These are phyloP conservation scores for Coemansia sp. DNA, from an alignment of 192 early-diverging fungal genomes.

Conservation along the genomic window DNA sequence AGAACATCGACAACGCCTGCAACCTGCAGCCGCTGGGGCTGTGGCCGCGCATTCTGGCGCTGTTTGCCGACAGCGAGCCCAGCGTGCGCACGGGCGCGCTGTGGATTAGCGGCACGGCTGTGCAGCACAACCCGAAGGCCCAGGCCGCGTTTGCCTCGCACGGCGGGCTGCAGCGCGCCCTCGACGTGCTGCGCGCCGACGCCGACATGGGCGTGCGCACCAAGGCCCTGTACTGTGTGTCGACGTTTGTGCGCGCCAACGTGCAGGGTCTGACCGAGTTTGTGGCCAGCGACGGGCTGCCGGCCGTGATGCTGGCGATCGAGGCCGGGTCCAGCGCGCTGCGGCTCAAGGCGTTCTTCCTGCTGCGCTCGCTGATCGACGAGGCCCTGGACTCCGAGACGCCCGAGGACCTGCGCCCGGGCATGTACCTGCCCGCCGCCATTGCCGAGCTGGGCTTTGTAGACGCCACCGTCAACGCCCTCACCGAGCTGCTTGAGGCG, in stretches of 20 bases:
- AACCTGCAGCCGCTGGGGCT: slow-evolving; percentile 85
- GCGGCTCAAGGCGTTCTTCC: slow-evolving; percentile 56
- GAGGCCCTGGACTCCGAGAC: slow-evolving; percentile 51
- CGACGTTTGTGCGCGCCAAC: slow-evolving; percentile 61
- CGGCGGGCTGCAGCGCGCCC: slow-evolving; percentile 47
- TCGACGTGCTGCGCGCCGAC: slow-evolving; percentile 44
- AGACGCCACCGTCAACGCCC: slow-evolving; percentile 38
- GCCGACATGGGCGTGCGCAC: slow-evolving; percentile 52
- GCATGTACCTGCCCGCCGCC: slow-evolving; percentile 29
- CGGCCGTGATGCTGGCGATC: slow-evolving; percentile 43
- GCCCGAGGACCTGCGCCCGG: slow-evolving; percentile 30
- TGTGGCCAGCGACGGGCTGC: slow-evolving; percentile 45
- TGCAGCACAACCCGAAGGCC: slow-evolving; percentile 88
- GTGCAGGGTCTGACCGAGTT: slow-evolving; percentile 57
- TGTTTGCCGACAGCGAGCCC: slow-evolving; percentile 44
- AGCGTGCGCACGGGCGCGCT: slow-evolving; percentile 65
- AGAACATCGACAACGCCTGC: slow-evolving; percentile 85
- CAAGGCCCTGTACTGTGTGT: slow-evolving; percentile 72
- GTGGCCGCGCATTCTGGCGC: slow-evolving; percentile 71
- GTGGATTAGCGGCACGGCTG: slow-evolving; percentile 90
- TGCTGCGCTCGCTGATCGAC: slow-evolving; percentile 61
- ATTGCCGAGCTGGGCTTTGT: slow-evolving; percentile 51
- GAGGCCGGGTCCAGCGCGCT: slow-evolving; percentile 22
- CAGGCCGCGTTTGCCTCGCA: slow-evolving; percentile 63
- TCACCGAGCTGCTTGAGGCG: slow-evolving; percentile 36